Base-by-base conservation (phyloP, 2,329 filamentous ascomycete species). In the Sporothrix pseudoabietina region DNA sequence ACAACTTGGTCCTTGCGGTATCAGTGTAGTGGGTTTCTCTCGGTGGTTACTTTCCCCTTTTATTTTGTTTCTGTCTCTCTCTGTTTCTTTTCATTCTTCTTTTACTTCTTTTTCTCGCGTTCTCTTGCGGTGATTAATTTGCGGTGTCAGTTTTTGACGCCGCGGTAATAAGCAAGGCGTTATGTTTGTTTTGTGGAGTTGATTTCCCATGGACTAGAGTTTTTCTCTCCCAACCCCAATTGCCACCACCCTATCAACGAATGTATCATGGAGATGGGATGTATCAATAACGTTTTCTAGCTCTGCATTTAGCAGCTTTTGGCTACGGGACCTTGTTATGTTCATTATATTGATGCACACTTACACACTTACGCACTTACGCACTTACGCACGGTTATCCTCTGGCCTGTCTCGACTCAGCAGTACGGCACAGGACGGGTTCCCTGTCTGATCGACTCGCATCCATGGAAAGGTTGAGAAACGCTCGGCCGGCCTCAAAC, bases 371-470 rank as follows among this genome's bases (percentile, higher is more conserved):
- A 26, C 26, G 2, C 26, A 26, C 26, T 26, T 26, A 26, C 26
- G 26, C 26, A 26, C 10, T 32, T 12, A 49, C 26, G 22, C 26
- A 57, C 5, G 32, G 19, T 12, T 9, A 12, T 63, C 2, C 7
- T 41, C 30, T 61, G 19, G n/a, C n/a, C 35, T 35, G 59, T 26
- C 8, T 12, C 5, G 19, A 35, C 19, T 39, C 59, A 63, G 32
- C 30, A 22, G 35, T 5, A 47, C 22, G 39, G 61, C 41, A 30
- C 61, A 26, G 61, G 35, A 35, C 41, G 12, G 44, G 5, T 22
- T 66, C 41, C 39, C 39, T 66, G n/a, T 66, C 22, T 66, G 41
- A 66, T 66, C 41, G 61, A 14, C 61, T 26, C 39, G 26, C 2
- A 10, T 14, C 16, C 19, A 41, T 35, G 35, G 59, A 12, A 9